A percentile compares a stretch with the other conserved stretches of the same genome.
phyloP scores from a whole-genome alignment of 2,329 filamentous ascomycete species.

The Mollisiaceae sp. region DNA sequence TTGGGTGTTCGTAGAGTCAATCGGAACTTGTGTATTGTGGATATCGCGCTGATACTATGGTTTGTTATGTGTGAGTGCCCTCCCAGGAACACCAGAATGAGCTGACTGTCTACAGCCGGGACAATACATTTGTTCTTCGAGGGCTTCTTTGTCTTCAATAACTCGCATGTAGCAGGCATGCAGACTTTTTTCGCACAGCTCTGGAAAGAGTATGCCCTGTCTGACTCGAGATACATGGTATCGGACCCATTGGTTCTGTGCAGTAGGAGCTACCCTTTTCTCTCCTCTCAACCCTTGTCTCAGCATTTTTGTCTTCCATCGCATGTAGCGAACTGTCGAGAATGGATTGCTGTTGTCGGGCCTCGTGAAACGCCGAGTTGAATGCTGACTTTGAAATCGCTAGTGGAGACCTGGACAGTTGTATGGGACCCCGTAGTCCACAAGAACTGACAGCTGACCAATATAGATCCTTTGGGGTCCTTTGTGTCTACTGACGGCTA shows the following conservation, averaged over 20 bases:
- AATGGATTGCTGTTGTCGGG: no score
- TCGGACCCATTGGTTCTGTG: constrained; percentile 56
- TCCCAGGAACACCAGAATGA: neutral
- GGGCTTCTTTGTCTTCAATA: constrained; percentile 55
- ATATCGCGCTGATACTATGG: constrained; percentile 38
- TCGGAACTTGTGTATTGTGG: constrained; percentile 30
- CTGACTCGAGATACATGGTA: constrained; percentile 60
- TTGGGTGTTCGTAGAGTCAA: constrained; percentile 28
- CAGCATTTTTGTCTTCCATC: neutral
- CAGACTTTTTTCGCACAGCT: constrained; percentile 55
- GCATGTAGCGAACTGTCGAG: no score
- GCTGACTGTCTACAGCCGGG: constrained; percentile 30
- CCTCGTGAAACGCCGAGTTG: neutral
- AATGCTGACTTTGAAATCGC: neutral
- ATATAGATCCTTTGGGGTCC: constrained; percentile 61
- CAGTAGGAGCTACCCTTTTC: constrained; percentile 34
- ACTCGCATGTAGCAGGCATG: constrained; percentile 46
- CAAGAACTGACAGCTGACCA: neutral
- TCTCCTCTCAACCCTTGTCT: neutral
- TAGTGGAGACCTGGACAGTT: constrained; percentile 49
- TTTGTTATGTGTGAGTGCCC: constrained; percentile 44
- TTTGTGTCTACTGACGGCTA: constrained; percentile 56
- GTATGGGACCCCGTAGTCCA: constrained; percentile 25
- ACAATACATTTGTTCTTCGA: constrained; percentile 41
- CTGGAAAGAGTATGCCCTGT: constrained; percentile 64